A percentile compares a stretch with the other conserved stretches of the same genome.
These are phyloP conservation scores for Talinum fruticosum DNA, from an alignment of 148 eudicot species.

Conservation along the genomic window DNA sequence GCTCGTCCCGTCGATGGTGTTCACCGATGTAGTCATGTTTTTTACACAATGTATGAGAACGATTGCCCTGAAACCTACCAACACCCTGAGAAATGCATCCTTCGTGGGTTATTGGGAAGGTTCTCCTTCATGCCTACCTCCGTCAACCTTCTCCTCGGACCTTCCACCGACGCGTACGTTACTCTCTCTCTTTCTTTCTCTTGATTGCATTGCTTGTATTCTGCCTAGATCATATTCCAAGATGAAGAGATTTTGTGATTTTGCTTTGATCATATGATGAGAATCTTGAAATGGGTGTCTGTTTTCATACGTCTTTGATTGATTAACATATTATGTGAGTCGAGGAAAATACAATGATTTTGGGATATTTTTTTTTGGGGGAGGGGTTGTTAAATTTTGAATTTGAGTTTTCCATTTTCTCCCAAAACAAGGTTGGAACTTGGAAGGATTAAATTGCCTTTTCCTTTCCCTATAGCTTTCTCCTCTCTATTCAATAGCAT, in stretches of 20 bases:
- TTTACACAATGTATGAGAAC: conserved; percentile 34
- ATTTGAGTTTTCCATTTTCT: too few species aligned
- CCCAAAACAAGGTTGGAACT: too few species aligned
- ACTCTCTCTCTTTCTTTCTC: not conserved
- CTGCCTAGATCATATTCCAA: too few species aligned
- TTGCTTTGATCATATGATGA: not conserved
- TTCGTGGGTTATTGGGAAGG: conserved; percentile 23
- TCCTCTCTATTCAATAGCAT: not conserved
- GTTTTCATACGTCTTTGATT: not conserved
- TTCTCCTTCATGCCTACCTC: conserved; percentile 40
- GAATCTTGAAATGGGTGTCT: not conserved
- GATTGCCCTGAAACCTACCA: conserved; percentile 32
- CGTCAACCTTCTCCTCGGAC: conserved; percentile 43
- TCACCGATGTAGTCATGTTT: conserved; percentile 35
- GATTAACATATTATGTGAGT: not conserved
- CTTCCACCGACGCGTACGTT: conserved; percentile 35
- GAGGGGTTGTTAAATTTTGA: too few species aligned
- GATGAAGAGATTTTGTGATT: too few species aligned
- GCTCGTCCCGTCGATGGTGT: conserved; percentile 39
- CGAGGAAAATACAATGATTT: too few species aligned
- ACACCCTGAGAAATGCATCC: conserved; percentile 27
- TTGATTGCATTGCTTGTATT: too few species aligned
- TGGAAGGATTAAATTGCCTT: too few species aligned
- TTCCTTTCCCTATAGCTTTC: not conserved
- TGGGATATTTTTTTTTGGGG: too few species aligned